Conservation (phyloP, 116 monocot species). For the Trichopus zeylanicus region DNA sequence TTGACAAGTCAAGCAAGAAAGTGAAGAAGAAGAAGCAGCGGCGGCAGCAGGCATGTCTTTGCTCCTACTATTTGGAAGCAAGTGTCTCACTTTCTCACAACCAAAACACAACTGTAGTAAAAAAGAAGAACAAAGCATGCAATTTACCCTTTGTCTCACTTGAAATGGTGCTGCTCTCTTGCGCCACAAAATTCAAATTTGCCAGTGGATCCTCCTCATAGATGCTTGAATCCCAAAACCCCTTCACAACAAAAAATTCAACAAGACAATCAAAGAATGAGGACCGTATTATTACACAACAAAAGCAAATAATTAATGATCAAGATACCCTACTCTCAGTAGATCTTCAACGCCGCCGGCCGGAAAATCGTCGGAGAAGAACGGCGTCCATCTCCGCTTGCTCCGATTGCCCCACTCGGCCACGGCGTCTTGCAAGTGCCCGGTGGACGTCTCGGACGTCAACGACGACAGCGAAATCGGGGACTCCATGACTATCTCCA, state of each 20-base stretch:
- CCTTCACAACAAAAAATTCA: slow-evolving; percentile 23
- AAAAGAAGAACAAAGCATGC: no score
- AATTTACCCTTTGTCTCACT: not conserved
- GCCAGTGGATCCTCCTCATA: slow-evolving; percentile 14
- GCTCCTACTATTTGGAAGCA: no score
- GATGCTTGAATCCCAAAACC: slow-evolving; percentile 44
- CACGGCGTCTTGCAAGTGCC: slow-evolving; percentile 66
- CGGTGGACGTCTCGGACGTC: slow-evolving; percentile 41
- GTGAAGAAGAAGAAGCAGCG: no score
- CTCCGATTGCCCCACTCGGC: slow-evolving; percentile 30
- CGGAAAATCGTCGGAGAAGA: no score
- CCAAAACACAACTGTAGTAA: no score
- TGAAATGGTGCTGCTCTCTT: slow-evolving; percentile 4
- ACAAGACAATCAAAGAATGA: not conserved
- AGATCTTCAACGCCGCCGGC: slow-evolving; percentile 31
- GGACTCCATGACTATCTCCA: slow-evolving; percentile 13
- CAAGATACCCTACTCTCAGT: slow-evolving; percentile 10
- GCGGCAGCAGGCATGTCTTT: no score
- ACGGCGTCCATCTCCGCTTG: slow-evolving; percentile 27
- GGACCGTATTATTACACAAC: not conserved
- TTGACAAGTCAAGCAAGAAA: no score
- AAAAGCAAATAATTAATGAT: not conserved
- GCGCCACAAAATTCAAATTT: slow-evolving; percentile 15
- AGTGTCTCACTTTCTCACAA: no score
- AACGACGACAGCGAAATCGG: slow-evolving; percentile 24